phyloP scores from a whole-genome alignment of 1,139 yeast species.

The Debaryomyces udenii region DNA sequence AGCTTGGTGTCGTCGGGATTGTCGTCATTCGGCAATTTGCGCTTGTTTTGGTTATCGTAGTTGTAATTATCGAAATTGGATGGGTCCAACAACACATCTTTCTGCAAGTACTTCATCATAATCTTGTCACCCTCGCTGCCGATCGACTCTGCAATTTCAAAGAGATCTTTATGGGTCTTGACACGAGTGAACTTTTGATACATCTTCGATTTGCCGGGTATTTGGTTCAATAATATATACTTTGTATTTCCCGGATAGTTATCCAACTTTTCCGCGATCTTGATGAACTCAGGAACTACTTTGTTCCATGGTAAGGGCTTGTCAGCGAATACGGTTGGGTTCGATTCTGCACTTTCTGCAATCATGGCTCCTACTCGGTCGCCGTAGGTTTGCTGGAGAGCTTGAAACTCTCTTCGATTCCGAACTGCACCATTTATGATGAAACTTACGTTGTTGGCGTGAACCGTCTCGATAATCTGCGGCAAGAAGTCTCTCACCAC shows the following conservation, averaged over 20 bases:
- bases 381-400: constrained; percentile 55
- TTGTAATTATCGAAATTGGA: constrained; percentile 22
- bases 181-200: constrained; percentile 61
- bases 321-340: constrained; percentile 71
- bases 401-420: constrained; percentile 55
- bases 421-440: constrained; percentile 80
- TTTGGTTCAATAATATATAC: constrained; percentile 73
- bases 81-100: constrained; percentile 27
- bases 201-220: constrained; percentile 74
- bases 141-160: constrained; percentile 29
- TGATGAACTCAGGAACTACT: constrained; percentile 57
- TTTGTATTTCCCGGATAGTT: constrained; percentile 75
- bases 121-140: constrained; percentile 37
- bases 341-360: constrained; percentile 86
- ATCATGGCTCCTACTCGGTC: constrained; percentile 83
- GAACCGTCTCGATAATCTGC: constrained; percentile 64
- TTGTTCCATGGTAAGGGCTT: constrained; percentile 57
- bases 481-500: constrained; percentile 72
- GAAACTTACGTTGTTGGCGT: constrained; percentile 65
- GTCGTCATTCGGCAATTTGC: constrained; percentile 7
- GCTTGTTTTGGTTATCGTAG: constrained; percentile 8
- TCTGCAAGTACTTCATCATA: constrained; percentile 38
- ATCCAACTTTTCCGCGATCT: constrained; percentile 56
- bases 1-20: constrained; percentile 5
- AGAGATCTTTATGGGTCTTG: constrained; percentile 58